phyloP scores from a whole-genome alignment of 345 rosid genomes.

The Dipteronia sinensis region DNA sequence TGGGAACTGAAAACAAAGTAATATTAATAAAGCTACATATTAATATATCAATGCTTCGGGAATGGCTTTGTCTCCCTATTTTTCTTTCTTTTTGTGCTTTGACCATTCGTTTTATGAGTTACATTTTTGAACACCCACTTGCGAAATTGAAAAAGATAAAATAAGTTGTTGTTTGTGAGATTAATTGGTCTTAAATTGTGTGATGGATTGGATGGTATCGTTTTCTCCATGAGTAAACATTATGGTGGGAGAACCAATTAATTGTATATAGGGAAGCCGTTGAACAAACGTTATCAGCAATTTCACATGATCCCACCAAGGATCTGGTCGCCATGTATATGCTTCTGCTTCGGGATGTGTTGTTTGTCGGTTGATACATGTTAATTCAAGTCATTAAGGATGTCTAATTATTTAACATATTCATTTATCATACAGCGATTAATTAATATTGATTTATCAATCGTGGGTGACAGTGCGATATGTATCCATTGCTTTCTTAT shows the following conservation, averaged over 20 bases:
- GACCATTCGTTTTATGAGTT: neutral
- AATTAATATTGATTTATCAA: too few relatives aligned
- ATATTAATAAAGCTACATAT: neutral
- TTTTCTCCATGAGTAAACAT: neutral
- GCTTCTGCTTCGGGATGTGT: constrained; percentile 7
- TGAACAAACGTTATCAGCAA: constrained; percentile 26
- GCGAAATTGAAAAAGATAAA: neutral
- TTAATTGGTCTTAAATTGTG: too few relatives aligned
- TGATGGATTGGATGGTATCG: too few relatives aligned
- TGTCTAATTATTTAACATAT: neutral
- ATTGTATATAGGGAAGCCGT: constrained; percentile 13
- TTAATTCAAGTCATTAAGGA: neutral
- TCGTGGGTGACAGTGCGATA: too few relatives aligned
- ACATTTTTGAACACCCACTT: neutral
- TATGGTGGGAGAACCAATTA: neutral
- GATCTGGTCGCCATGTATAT: constrained; percentile 16
- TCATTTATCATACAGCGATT: neutral
- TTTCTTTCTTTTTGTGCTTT: neutral
- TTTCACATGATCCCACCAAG: constrained; percentile 34
- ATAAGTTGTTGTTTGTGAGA: too few relatives aligned
- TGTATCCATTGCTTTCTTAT: too few relatives aligned
- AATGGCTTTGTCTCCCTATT: neutral
- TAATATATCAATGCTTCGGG: constrained; percentile 18
- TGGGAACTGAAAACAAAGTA: constrained; percentile 33
- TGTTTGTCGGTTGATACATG: constrained; percentile 19